Base-by-base conservation (phyloP, 2,329 filamentous ascomycete genomes). In the Thelonectria blattea region DNA sequence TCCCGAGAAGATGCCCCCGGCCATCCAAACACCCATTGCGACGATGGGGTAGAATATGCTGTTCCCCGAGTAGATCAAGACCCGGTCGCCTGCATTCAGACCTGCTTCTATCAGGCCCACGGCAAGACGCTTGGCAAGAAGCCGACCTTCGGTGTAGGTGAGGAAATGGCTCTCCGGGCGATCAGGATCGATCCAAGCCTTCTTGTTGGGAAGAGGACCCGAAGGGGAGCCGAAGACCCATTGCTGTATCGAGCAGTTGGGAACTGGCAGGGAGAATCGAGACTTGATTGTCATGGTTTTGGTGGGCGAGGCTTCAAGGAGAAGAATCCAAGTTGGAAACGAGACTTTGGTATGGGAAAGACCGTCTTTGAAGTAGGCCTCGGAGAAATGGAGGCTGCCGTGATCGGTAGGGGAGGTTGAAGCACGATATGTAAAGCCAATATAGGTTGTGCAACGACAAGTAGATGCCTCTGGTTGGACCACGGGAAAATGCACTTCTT, bases 1-100 rank as follows among this genome's bases (percentile, higher is more conserved):
- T 24, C 90, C 91, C 0, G 88, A 90, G 77, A 94, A 94, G 55
- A 94, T 79, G 2, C 90, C 90, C 4, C 90, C 90, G 0, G 91
- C 90, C 86, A 92, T 92, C 52, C 92, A 80, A 18, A 90, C 81
- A 15, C 91, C 91, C 74, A 92, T 81, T 55, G 93, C 85, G 1
- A 91, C 79, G 0, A 85, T 80, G 0, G 91, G 89, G 71, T 89
- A 91, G 77, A 89, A 91, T 14, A 94, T 74, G 65, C 84, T 88
- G 75, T 93, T 94, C 20, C 87, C 85, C 0, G 89, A 88, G 75
- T 89, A 93, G 18, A 94, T 77, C 48, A 94, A 78, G 5, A 94
- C 85, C 2, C 90, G 85, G 66, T 93, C 91, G 11, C 90, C 89
- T 0, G 79, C 78, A 63, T 86, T 77, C 17, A 94, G 76, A 1